Evolutionary conservation across 768 basidiomycete species (phyloP).

Genomic region (Trametes punicea): DNA sequence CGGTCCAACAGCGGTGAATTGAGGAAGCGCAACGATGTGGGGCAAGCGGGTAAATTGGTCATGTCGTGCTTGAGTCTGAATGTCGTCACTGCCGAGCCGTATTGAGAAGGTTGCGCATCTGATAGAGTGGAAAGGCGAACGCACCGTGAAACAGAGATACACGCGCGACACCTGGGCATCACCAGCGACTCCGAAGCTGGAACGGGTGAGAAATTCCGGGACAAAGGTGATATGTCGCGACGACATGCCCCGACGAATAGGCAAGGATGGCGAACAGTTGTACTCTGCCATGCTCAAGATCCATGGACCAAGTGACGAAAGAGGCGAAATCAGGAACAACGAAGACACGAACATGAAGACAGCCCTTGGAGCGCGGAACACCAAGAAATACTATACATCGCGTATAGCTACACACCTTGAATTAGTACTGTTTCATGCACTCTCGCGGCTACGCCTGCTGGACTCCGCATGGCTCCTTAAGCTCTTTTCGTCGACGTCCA

Average conservation of each 20-base stretch:
- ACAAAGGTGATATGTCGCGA: slow-evolving; percentile 10
- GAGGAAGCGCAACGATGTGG: background rate
- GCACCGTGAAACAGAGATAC: background rate
- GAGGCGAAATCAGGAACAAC: no score
- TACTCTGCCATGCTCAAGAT: background rate
- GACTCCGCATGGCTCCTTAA: background rate
- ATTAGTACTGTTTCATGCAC: background rate
- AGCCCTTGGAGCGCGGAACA: background rate
- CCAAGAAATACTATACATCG: background rate
- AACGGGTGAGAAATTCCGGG: background rate
- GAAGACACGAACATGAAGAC: no score
- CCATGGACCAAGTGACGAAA: background rate
- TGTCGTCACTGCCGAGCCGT: slow-evolving; percentile 1
- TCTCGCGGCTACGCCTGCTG: slow-evolving; percentile 3
- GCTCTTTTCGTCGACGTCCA: background rate
- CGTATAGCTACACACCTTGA: background rate
- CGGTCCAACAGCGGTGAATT: slow-evolving; percentile 2
- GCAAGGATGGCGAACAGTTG: background rate
- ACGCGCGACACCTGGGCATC: background rate
- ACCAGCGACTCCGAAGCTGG: background rate
- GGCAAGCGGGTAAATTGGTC: slow-evolving; percentile 5
- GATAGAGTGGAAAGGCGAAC: background rate
- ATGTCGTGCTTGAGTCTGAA: background rate
- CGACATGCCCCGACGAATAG: slow-evolving; percentile 9
- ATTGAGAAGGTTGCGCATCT: background rate